A percentile compares a stretch with the other conserved stretches of the same genome.
These are phyloP conservation scores for Suhomyces guaymorum DNA, from an alignment of 1,139 yeast species.

Conservation along the genomic window DNA sequence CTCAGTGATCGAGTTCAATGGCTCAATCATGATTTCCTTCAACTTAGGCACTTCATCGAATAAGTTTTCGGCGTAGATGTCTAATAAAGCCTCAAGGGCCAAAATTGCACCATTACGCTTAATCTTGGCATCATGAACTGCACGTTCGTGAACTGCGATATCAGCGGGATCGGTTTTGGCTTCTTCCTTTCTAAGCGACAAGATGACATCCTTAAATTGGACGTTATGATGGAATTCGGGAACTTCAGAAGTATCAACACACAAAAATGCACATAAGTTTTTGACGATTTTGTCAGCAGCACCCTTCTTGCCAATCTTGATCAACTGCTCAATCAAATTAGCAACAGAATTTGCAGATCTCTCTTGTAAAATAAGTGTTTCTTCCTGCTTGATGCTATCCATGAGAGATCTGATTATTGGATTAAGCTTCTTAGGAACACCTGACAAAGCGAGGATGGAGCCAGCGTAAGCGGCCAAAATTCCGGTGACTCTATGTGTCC, in stretches of 20 bases:
- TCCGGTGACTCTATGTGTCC: conserved; percentile 56
- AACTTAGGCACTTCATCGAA: conserved; percentile 70
- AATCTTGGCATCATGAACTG: conserved; percentile 70
- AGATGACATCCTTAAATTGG: conserved; percentile 53
- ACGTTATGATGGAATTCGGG: conserved; percentile 84
- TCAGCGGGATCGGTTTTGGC: conserved; percentile 69
- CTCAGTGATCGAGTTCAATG: conserved; percentile 43
- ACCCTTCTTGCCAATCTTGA: conserved; percentile 56
- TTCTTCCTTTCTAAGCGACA: conserved; percentile 82
- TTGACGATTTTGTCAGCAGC: conserved; percentile 88
- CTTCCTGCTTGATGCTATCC: conserved; percentile 89
- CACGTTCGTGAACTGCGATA: conserved; percentile 60
- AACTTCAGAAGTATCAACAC: conserved; percentile 95
- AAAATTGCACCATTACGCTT: conserved; percentile 83
- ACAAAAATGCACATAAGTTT: conserved; percentile 87
- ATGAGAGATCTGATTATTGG: conserved; percentile 87
- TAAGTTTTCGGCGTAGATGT: conserved; percentile 52
- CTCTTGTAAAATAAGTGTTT: conserved; percentile 61
- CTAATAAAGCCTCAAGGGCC: conserved; percentile 60
- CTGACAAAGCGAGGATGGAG: conserved; percentile 60
- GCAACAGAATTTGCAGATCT: conserved; percentile 74
- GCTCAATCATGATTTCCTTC: conserved; percentile 64
- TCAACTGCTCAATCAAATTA: conserved; percentile 58
- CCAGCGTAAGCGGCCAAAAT: conserved; percentile 78
- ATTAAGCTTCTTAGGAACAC: conserved; percentile 81